Evolutionary conservation across 257 asterid genomes (phyloP).

Genomic region (Prunella vulgaris): DNA sequence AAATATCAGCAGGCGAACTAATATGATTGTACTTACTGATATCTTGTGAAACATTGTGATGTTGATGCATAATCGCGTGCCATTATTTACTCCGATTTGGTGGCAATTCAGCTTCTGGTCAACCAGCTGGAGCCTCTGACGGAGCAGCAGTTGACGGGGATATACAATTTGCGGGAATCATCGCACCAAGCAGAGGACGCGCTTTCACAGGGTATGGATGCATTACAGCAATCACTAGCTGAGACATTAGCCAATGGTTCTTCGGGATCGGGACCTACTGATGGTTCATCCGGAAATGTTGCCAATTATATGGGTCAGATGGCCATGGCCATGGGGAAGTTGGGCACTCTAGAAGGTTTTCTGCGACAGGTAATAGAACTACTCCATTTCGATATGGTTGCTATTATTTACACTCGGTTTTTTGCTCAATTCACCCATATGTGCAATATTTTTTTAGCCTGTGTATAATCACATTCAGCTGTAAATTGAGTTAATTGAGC

Average conservation of each 20-base stretch:
- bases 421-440: no score
- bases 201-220: conserved; percentile 93
- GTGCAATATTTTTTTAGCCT: no score
- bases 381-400: not conserved
- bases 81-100: conserved; percentile 13
- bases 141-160: conserved; percentile 68
- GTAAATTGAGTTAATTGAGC: no score
- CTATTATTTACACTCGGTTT: no score
- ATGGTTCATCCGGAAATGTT: conserved; percentile 73
- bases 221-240: conserved; percentile 80
- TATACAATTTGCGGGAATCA: conserved; percentile 66
- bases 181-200: conserved; percentile 98
- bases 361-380: conserved; percentile 57
- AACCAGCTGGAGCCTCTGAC: conserved; percentile 86
- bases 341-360: conserved; percentile 87
- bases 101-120: conserved; percentile 63
- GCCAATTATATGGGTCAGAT: conserved; percentile 96
- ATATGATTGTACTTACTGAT: no score
- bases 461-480: no score
- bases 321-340: conserved; percentile 99
- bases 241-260: conserved; percentile 80
- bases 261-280: conserved; percentile 43
- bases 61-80: not conserved
- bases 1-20: no score
- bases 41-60: not conserved